These are phyloP conservation scores for Termitomyces sp. DNA, from an alignment of 1,284 basidiomycete species.

Conservation along the genomic window DNA sequence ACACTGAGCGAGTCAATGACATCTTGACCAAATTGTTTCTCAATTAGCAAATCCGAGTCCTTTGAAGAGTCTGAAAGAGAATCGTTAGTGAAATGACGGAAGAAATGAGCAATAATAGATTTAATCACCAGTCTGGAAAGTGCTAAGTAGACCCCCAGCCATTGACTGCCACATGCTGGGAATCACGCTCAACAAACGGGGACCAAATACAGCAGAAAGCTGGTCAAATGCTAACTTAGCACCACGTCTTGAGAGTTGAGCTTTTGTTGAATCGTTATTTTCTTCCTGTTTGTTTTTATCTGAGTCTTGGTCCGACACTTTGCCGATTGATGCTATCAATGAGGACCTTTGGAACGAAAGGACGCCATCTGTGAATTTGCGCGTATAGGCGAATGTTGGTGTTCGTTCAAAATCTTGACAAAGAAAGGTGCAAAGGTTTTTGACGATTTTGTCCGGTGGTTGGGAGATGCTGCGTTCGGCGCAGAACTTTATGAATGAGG, in stretches of 20 bases:
- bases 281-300: conserved; percentile 38
- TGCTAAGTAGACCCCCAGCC: conserved; percentile 69
- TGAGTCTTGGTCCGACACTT: conserved; percentile 34
- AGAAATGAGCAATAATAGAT: neutral
- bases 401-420: conserved; percentile 90
- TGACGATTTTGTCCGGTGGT: conserved; percentile 89
- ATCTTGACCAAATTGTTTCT: conserved; percentile 79
- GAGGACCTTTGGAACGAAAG: conserved; percentile 60
- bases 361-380: conserved; percentile 66
- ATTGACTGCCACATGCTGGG: conserved; percentile 95
- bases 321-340: conserved; percentile 36
- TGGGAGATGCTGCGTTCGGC: conserved; percentile 58
- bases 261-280: conserved; percentile 49
- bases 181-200: conserved; percentile 67
- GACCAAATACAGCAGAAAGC: conserved; percentile 77
- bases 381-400: conserved; percentile 77
- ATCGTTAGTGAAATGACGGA: neutral
- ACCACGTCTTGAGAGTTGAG: conserved; percentile 71
- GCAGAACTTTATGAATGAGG: conserved; percentile 86
- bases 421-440: conserved; percentile 95
- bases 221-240: conserved; percentile 81
- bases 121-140: conserved; percentile 57
- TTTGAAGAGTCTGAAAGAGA: conserved; percentile 42
- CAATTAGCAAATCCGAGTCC: conserved; percentile 59
- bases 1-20: conserved; percentile 92